Evolutionary conservation across 768 basidiomycete species (phyloP), one percentile per base, ranked within the genome.

Genomic region (Mrakia gelida): DNA sequence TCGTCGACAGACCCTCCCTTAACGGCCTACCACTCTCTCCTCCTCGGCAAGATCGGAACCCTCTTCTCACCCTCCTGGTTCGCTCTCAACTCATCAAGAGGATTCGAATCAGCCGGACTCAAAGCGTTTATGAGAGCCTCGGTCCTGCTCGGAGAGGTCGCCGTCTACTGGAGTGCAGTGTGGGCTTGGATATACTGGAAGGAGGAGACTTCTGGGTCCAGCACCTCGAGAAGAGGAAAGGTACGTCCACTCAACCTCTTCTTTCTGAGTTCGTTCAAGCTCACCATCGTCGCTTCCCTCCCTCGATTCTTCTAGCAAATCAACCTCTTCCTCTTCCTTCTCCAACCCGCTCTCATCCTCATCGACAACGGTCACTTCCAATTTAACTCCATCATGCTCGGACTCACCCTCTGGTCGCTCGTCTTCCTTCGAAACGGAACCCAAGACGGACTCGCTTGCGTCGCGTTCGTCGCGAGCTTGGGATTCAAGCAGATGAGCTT

Each of bases 401-500:
- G 92, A 89, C 81, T 81, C 86, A 85, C 80, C 30, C 80, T 82
- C 0, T 73, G 78, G 74, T 68, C 82, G 5, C 45, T 95, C 54
- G 77, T 78, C 45, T 52, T 78, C 4, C 71, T 78, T 11, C 72
- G 77, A 13, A 32, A 56, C 21, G 77, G 73, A 11, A 89, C 90
- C 80, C 86, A 87, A 28, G 95, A 98, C 82, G 83, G 92, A 3
- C 80, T 90, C 0, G 96, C 92, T 8, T 92, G 93, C 6, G 82
- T 92, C 23, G 89, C 86, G 77, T 96, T 98, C 81, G 91, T 93
- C 8, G 85, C 90, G n/a, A 92, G 92, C 80, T 87, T 98, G 28
- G 89, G 91, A 4, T 95, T 96, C 87, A 97, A 97, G 84, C 95
- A 98, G 82, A 97, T 98, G 95, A 91, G 93, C 3, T 86, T 97